phyloP scores from a whole-genome alignment of 768 basidiomycete genomes.

The Lactarius psammicola region DNA sequence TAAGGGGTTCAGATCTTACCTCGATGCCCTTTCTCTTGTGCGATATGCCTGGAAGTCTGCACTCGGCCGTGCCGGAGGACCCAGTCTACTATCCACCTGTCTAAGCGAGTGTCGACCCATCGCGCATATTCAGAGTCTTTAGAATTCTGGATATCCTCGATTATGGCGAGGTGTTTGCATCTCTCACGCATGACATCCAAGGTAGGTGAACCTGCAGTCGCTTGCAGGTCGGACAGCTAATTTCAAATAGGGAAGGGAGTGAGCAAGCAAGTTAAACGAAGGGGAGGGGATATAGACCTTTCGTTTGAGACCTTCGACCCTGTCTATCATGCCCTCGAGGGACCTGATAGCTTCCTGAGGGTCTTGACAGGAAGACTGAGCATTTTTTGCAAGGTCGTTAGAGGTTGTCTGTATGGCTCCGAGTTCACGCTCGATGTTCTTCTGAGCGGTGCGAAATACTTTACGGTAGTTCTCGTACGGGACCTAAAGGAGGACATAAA shows the following conservation, averaged over 20 bases:
- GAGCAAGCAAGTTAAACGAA: slow-evolving; percentile 8
- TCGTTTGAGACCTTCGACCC: slow-evolving; percentile 77
- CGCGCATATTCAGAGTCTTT: slow-evolving; percentile 59
- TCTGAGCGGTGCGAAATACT: slow-evolving; percentile 80
- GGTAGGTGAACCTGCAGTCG: slow-evolving; percentile 50
- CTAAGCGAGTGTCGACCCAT: slow-evolving; percentile 79
- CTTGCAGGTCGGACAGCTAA: slow-evolving; percentile 52
- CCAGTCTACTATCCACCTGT: slow-evolving; percentile 94
- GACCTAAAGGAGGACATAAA: slow-evolving; percentile 49
- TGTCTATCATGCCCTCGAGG: slow-evolving; percentile 73
- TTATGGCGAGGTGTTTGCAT: slow-evolving; percentile 61
- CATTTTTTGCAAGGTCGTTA: slow-evolving; percentile 56
- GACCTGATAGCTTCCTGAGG: slow-evolving; percentile 55
- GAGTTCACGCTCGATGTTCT: slow-evolving; percentile 78
- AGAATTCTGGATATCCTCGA: slow-evolving; percentile 56
- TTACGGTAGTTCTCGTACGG: slow-evolving; percentile 89
- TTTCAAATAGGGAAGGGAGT: background rate
- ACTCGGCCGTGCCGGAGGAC: slow-evolving; percentile 76
- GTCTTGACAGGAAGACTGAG: slow-evolving; percentile 39
- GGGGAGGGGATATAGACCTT: slow-evolving; percentile 57
- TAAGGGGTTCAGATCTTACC: slow-evolving; percentile 43
- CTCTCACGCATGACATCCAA: slow-evolving; percentile 74
- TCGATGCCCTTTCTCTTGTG: slow-evolving; percentile 76
- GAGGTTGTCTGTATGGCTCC: slow-evolving; percentile 54
- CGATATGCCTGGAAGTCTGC: slow-evolving; percentile 72